Base-by-base conservation (phyloP, 2,329 filamentous ascomycete genomes). In the Penicillium sp. region DNA sequence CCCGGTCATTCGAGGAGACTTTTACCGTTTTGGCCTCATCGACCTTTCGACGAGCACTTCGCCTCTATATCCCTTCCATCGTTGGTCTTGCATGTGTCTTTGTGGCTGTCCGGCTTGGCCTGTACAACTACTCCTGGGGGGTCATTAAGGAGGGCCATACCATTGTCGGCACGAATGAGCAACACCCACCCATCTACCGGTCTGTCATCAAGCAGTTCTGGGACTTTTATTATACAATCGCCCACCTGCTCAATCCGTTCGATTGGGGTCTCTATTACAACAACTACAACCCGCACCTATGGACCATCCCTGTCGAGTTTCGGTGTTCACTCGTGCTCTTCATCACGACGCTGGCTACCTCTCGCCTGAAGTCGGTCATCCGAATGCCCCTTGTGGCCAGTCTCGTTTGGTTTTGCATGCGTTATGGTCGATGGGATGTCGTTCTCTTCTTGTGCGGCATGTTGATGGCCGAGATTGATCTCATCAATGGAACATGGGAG, bases 241-340 rank as follows among this genome's bases (percentile, higher is more conserved):
- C 70, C 4, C 69, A 66, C n/a, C 69, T 79, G 30, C 68, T 77
- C 56, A 74, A 79, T 59, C 75, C 75, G 13, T 79, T 76, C 58
- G 71, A 78, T 57, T 79, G 76, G 75, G 64, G 58, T 1, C 68
- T 78, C 4, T 78, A 74, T 61, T 79, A 79, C 63, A 79, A 79
- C 64, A 75, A 79, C 64, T 81, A 80, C 69, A 80, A 81, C 50
- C 78, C 78, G 12, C 80, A 82, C 58, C 72, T 82, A 1, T 82
- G 80, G 80, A 81, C 79, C 8, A 81, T 82, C 26, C 79, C 79
- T 0, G 75, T 80, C 8, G 80, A 82, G 65, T 78, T 81, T 54
- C 79, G 79, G 45, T 77, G 78, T 63, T 81, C 79, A 2, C 75
- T 82, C 9, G 76, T 79, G 26, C 75, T 82, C 4, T 81, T 81